Percentiles rank a stretch among this genome's conserved stretches.
Evolutionary conservation across 208 protist genomes (phyloP).

Genomic region (Leishmania martiniquensis): DNA sequence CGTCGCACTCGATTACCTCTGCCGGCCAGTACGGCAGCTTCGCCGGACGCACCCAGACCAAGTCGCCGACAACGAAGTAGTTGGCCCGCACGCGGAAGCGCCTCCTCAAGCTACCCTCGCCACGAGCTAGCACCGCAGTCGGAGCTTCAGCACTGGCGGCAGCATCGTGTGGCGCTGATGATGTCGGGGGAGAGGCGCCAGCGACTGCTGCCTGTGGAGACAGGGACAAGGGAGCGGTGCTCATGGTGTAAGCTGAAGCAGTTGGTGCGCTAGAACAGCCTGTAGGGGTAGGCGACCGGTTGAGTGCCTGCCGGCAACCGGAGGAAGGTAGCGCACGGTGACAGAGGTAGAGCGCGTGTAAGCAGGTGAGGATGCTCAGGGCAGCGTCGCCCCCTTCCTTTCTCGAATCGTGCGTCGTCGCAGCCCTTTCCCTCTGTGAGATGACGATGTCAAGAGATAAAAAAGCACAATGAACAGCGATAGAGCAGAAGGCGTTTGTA

Average conservation of each 20-base stretch:
- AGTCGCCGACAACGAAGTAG: slow-evolving; percentile 81
- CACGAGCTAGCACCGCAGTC: background rate
- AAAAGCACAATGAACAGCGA: too few species aligned
- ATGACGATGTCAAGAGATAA: too few species aligned
- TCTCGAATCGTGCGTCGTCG: too few species aligned
- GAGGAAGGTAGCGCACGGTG: background rate
- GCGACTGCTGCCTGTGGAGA: background rate
- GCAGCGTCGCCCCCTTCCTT: too few species aligned
- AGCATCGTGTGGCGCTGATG: background rate
- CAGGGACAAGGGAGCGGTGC: background rate
- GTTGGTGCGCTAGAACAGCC: background rate
- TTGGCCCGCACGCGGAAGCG: slow-evolving; percentile 61
- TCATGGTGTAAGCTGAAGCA: background rate
- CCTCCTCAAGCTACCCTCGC: slow-evolving; percentile 9
- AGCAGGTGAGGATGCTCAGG: too few species aligned
- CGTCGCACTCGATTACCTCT: slow-evolving; percentile 70
- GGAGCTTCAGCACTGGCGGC: background rate
- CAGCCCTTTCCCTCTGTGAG: too few species aligned
- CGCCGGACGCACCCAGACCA: slow-evolving; percentile 84
- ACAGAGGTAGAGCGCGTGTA: too few species aligned
- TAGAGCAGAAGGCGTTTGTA: too few species aligned
- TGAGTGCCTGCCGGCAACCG: too few species aligned
- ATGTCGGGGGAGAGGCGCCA: background rate
- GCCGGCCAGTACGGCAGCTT: slow-evolving; percentile 88
- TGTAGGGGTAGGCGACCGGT: too few species aligned